phyloP scores from a whole-genome alignment of 2,329 filamentous ascomycete genomes.

The Curvularia verruculosa region DNA sequence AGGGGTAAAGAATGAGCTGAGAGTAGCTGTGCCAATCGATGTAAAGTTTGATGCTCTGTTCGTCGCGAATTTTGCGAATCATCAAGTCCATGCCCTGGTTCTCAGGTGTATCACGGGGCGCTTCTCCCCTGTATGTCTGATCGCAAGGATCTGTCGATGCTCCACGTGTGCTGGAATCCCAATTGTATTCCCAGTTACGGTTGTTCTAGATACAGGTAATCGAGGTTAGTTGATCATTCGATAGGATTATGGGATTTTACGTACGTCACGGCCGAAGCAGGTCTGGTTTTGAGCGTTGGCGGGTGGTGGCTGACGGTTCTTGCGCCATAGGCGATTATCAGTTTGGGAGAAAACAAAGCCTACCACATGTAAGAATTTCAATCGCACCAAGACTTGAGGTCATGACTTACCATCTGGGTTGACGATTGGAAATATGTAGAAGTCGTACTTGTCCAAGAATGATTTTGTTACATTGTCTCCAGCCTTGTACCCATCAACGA shows the following conservation, averaged over 20 bases:
- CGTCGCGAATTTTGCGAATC: slow-evolving; percentile 51
- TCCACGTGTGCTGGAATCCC: slow-evolving; percentile 35
- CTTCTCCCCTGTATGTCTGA: slow-evolving; percentile 40
- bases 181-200: slow-evolving; percentile 44
- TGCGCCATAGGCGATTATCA: slow-evolving; percentile 44
- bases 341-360: slow-evolving; percentile 45
- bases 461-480: slow-evolving; percentile 41
- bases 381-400: not conserved
- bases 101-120: slow-evolving; percentile 37
- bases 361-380: slow-evolving; percentile 6
- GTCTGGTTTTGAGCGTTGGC: slow-evolving; percentile 31
- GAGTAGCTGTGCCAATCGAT: slow-evolving; percentile 70
- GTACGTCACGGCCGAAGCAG: slow-evolving; percentile 44
- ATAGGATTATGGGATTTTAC: not conserved
- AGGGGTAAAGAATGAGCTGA: slow-evolving; percentile 64
- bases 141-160: slow-evolving; percentile 39
- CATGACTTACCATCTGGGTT: slow-evolving; percentile 37
- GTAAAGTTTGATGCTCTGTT: slow-evolving; percentile 62
- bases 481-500: slow-evolving; percentile 36
- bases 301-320: slow-evolving; percentile 40
- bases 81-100: slow-evolving; percentile 52
- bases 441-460: slow-evolving; percentile 39
- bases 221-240: not conserved
- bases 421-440: slow-evolving; percentile 42
- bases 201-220: slow-evolving; percentile 7